These are phyloP conservation scores for Plenodomus lindquistii DNA, from an alignment of 2,329 filamentous ascomycete genomes.

Conservation along the genomic window DNA sequence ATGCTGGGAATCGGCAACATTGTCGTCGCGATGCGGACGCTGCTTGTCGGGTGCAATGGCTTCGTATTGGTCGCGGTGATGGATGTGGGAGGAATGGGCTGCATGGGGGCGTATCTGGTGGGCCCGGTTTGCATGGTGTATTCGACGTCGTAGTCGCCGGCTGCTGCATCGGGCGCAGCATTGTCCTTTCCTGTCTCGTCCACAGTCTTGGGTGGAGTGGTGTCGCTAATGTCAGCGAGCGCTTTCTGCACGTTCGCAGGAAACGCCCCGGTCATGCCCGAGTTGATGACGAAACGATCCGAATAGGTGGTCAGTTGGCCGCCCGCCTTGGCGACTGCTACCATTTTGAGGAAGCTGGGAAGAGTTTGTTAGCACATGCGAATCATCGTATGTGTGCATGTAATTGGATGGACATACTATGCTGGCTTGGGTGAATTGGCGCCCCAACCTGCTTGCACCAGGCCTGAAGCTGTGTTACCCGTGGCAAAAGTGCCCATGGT, in stretches of 20 bases:
- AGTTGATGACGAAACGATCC: slow-evolving; percentile 64
- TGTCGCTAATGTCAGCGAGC: slow-evolving; percentile 26
- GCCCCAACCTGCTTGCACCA: slow-evolving; percentile 29
- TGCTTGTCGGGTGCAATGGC: slow-evolving; percentile 60
- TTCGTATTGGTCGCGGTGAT: slow-evolving; percentile 58
- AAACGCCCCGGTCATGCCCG: slow-evolving; percentile 66
- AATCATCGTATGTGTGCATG: not conserved
- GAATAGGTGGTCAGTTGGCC: slow-evolving; percentile 64
- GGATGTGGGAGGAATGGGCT: slow-evolving; percentile 61
- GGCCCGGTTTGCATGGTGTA: slow-evolving; percentile 61
- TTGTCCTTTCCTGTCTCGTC: slow-evolving; percentile 25
- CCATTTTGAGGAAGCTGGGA: slow-evolving; percentile 50
- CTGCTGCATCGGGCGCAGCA: slow-evolving; percentile 31
- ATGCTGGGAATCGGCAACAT: slow-evolving; percentile 51
- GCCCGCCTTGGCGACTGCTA: slow-evolving; percentile 58
- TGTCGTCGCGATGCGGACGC: slow-evolving; percentile 56
- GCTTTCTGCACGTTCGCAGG: slow-evolving; percentile 50
- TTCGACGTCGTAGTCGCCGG: slow-evolving; percentile 46
- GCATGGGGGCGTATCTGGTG: slow-evolving; percentile 65
- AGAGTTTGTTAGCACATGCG: slow-evolving; percentile 8
- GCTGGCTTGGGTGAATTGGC: slow-evolving; percentile 52
- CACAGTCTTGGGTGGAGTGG: slow-evolving; percentile 30
- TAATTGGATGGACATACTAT: slow-evolving; percentile 51
- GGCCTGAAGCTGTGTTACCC: slow-evolving; percentile 44
- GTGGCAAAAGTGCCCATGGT: slow-evolving; percentile 52